A percentile compares a stretch with the other conserved stretches of the same genome.
These are phyloP conservation scores for Ziziphus jujuba DNA, from an alignment of 306 rosid species.

Conservation along the genomic window DNA sequence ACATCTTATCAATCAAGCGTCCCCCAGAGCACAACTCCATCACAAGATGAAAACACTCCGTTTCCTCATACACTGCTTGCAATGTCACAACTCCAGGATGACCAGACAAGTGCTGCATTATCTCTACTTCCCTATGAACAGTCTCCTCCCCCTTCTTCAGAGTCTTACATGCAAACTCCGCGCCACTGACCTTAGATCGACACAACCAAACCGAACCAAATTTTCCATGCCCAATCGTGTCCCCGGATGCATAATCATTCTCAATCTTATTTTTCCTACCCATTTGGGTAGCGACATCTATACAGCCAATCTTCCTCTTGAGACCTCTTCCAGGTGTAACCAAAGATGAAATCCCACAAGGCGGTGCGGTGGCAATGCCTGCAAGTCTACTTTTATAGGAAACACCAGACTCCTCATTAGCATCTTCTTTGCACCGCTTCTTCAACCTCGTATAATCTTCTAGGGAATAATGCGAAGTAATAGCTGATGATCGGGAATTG, in stretches of 20 bases:
- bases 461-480: slow-evolving; percentile 70
- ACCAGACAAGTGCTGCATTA: slow-evolving; percentile 98
- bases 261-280: slow-evolving; percentile 94
- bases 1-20: slow-evolving; percentile 76
- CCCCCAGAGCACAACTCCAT: slow-evolving; percentile 97
- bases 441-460: slow-evolving; percentile 85
- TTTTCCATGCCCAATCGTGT: slow-evolving; percentile 85
- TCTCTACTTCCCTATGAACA: slow-evolving; percentile 95
- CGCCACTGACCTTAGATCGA: slow-evolving; percentile 65
- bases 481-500: slow-evolving; percentile 55
- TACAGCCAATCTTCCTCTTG: slow-evolving; percentile 97
- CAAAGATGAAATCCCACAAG: slow-evolving; percentile 77
- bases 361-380: slow-evolving; percentile 96
- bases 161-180: slow-evolving; percentile 87
- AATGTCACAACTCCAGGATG: slow-evolving; percentile 93
- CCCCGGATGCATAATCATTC: slow-evolving; percentile 72
- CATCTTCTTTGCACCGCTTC: slow-evolving; percentile 86
- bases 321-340: slow-evolving; percentile 77
- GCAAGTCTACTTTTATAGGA: slow-evolving; percentile 78
- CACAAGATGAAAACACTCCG: slow-evolving; percentile 85
- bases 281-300: slow-evolving; percentile 91
- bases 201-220: slow-evolving; percentile 88
- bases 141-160: slow-evolving; percentile 93
- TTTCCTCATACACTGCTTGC: slow-evolving; percentile 90
- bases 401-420: slow-evolving; percentile 45